A percentile compares a stretch with the other conserved stretches of the same genome.
phyloP scores from a whole-genome alignment of 331 rosid genomes.

The Stylosanthes scabra region DNA sequence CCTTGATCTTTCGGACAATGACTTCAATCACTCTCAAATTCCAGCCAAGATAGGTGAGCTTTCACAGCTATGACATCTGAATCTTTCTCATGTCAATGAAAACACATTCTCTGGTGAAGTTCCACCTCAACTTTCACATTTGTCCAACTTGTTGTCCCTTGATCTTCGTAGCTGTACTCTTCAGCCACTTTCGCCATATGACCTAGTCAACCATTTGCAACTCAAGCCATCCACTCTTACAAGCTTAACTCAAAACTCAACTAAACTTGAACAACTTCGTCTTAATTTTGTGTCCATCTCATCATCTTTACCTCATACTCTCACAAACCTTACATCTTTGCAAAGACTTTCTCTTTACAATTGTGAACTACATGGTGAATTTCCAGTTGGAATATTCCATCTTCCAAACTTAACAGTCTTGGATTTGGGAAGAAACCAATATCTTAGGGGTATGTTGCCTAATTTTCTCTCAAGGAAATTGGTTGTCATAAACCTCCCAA shows the following conservation, averaged over 20 bases:
- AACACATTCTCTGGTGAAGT: constrained; percentile 37
- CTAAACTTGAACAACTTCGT: not conserved
- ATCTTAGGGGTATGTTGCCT: constrained; percentile 29
- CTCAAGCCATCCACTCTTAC: not conserved
- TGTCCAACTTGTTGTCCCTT: constrained; percentile 17
- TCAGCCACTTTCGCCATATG: too few relatives aligned
- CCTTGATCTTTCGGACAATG: constrained; percentile 44
- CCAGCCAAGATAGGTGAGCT: constrained; percentile 41
- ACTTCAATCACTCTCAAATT: constrained; percentile 45
- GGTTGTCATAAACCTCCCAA: not conserved
- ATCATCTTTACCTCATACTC: not conserved
- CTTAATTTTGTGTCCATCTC: constrained; percentile 12
- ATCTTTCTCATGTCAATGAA: constrained; percentile 13
- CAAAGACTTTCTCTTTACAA: not conserved
- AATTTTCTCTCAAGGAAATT: constrained; percentile 17
- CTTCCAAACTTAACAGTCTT: constrained; percentile 7
- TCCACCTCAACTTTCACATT: constrained; percentile 39
- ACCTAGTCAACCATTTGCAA: not conserved
- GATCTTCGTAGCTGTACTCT: not conserved
- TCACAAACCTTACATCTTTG: constrained; percentile 29
- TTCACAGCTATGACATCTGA: constrained; percentile 34
- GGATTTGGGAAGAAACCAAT: not conserved
- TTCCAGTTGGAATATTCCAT: constrained; percentile 31
- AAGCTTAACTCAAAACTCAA: constrained; percentile 20
- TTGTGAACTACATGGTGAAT: constrained; percentile 22